Evolutionary conservation across 768 basidiomycete species (phyloP).

Genomic region (Coprinellus micaceus): DNA sequence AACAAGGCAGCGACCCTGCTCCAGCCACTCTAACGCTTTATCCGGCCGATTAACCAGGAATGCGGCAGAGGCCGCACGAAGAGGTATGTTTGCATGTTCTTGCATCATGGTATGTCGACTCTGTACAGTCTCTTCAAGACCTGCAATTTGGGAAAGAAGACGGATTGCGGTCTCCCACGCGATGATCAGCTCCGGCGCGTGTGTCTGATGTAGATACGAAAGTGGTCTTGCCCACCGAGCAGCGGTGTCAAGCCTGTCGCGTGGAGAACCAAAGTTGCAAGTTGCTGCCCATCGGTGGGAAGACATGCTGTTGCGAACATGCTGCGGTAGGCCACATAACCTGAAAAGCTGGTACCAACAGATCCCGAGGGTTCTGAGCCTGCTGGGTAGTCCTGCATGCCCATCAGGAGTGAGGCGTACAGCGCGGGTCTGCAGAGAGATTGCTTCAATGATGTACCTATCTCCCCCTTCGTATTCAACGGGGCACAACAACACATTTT

Average conservation of each 20-base stretch:
- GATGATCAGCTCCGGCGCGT: background rate
- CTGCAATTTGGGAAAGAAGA: background rate
- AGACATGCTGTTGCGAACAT: no score
- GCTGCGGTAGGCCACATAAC: background rate
- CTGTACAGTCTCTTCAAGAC: background rate
- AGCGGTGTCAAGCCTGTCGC: background rate
- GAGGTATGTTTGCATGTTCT: background rate
- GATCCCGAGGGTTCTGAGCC: background rate
- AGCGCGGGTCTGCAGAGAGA: background rate
- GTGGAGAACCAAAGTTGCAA: background rate
- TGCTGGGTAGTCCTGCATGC: background rate
- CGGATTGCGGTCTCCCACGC: background rate
- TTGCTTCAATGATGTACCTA: no score
- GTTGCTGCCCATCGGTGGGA: background rate
- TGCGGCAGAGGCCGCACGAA: slow-evolving; percentile 12
- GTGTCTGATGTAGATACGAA: background rate
- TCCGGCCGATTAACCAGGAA: slow-evolving; percentile 2
- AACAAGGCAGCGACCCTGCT: slow-evolving; percentile 19
- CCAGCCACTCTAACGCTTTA: slow-evolving; percentile 19
- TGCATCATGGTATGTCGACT: background rate
- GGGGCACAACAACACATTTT: no score
- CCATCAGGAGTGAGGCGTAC: background rate
- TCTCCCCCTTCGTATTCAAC: no score
- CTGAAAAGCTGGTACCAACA: background rate
- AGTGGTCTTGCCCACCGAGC: background rate